phyloP scores from a whole-genome alignment of 306 rosid species.

The Prosopis cineraria region DNA sequence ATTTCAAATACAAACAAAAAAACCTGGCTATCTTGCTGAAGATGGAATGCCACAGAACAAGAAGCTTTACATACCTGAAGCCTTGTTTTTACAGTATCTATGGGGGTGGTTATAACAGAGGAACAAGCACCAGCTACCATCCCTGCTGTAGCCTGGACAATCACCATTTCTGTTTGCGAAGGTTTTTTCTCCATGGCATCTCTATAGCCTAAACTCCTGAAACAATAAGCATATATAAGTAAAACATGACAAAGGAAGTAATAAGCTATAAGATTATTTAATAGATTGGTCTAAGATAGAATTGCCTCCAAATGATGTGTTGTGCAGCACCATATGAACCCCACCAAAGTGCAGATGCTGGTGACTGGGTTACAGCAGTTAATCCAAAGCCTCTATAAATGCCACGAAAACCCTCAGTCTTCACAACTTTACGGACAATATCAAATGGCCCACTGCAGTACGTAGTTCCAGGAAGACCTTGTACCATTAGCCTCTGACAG shows the following conservation, averaged over 20 bases:
- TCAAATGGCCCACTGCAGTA: constrained; percentile 65
- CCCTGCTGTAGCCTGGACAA: constrained; percentile 87
- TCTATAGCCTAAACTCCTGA: constrained; percentile 67
- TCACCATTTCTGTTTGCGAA: constrained; percentile 71
- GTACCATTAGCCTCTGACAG: constrained; percentile 90
- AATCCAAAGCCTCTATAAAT: constrained; percentile 83
- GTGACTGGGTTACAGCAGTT: constrained; percentile 71
- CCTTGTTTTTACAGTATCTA: constrained; percentile 86
- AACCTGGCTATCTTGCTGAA: not conserved
- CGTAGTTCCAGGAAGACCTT: constrained; percentile 82
- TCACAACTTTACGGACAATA: constrained; percentile 53
- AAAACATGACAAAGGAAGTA: not conserved
- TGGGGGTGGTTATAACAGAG: constrained; percentile 76
- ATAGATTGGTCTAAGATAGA: not conserved
- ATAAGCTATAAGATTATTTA: not conserved
- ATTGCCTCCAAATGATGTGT: constrained; percentile 85
- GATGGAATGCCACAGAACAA: not conserved
- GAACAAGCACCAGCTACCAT: constrained; percentile 88
- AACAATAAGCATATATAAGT: constrained; percentile 21
- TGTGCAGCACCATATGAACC: constrained; percentile 89
- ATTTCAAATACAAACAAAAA: not conserved
- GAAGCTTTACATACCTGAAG: constrained; percentile 66
- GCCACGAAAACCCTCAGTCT: constrained; percentile 81
- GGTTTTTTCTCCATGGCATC: constrained; percentile 66
- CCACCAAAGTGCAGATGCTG: constrained; percentile 98